Base-by-base conservation (phyloP, 169 alveolate species). In the Babesia caballi region DNA sequence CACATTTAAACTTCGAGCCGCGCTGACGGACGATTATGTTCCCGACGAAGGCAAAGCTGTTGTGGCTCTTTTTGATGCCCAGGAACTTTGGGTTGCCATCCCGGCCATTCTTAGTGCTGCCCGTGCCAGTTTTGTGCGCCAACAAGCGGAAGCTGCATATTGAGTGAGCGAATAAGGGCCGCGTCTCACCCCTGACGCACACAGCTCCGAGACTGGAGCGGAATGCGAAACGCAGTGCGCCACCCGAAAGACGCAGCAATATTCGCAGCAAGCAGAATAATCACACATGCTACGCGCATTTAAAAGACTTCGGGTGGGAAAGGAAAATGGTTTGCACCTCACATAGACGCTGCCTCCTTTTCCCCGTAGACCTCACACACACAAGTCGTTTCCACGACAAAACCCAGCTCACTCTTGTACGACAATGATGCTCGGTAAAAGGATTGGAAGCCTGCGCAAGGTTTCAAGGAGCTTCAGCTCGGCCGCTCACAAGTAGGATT, bases 121-220 rank as follows among this genome's bases (percentile, higher is more conserved):
- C 95, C n/a, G 92, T 92, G 15, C 96, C 96, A 40, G 89, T 86
- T 54, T 91, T 91, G 36, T 90, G 91, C 3, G 96, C 96, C 46
- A 56, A 58, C 32, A 88, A 19, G 32, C 33, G 41, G 54, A 59
- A 59, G 28, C 75, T 50, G 50, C 19, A 19, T 12, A 38, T 14
- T n/a, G n/a, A n/a, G n/a, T n/a, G n/a, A n/a, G n/a, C n/a, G n/a
- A n/a, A n/a, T n/a, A n/a, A n/a, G n/a, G n/a, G n/a, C n/a, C n/a
- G n/a, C n/a, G n/a, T n/a, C n/a, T n/a, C n/a, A 63, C 73, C 73
- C 38, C 30, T 11, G 23, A 12, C 53, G 73, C 19, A 21, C 36
- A 2, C 17, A 32, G 27, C 47, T 36, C 21, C 61, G 60, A 15
- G 19, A 27, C 30, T 7, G 28, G 27, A 47, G 7, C 38, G 59